phyloP scores from a whole-genome alignment of 2,329 filamentous ascomycete species.

The Penicillium sp. region DNA sequence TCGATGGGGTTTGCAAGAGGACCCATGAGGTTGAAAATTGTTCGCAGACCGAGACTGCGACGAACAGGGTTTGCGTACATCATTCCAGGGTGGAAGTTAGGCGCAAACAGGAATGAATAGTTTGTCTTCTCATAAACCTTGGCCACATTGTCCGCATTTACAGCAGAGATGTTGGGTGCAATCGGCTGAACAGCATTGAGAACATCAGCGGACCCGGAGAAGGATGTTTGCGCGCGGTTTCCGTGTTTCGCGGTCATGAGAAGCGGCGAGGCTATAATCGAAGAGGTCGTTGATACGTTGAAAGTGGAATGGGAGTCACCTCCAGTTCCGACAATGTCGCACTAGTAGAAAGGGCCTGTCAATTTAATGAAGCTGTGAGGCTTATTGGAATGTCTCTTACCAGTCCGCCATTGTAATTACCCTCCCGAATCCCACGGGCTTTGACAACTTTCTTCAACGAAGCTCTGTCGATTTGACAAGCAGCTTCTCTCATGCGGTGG shows the following conservation, averaged over 20 bases:
- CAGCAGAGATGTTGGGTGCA: slow-evolving; percentile 73
- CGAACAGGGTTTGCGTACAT: slow-evolving; percentile 83
- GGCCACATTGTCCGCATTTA: slow-evolving; percentile 72
- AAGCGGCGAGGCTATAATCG: slow-evolving; percentile 84
- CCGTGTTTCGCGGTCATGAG: slow-evolving; percentile 93
- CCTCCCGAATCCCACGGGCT: slow-evolving; percentile 66
- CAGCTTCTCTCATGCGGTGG: slow-evolving; percentile 78
- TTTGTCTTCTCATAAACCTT: slow-evolving; percentile 78
- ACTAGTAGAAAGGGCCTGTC: slow-evolving; percentile 45
- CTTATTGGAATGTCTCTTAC: slow-evolving; percentile 56
- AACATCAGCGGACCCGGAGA: slow-evolving; percentile 92
- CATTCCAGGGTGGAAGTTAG: slow-evolving; percentile 96
- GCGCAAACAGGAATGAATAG: slow-evolving; percentile 94
- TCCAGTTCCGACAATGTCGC: slow-evolving; percentile 96
- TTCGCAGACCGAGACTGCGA: slow-evolving; percentile 87
- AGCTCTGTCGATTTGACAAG: slow-evolving; percentile 70
- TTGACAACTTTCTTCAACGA: slow-evolving; percentile 66
- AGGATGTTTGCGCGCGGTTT: slow-evolving; percentile 92
- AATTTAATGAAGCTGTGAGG: background rate
- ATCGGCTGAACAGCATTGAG: slow-evolving; percentile 74
- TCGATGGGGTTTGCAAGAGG: slow-evolving; percentile 91
- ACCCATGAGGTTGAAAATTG: slow-evolving; percentile 96
- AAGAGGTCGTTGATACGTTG: slow-evolving; percentile 95
- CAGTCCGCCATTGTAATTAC: slow-evolving; percentile 79
- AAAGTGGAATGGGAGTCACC: slow-evolving; percentile 97